phyloP scores from a whole-genome alignment of 2,329 filamentous ascomycete species.

The Fusarium subtropicale region DNA sequence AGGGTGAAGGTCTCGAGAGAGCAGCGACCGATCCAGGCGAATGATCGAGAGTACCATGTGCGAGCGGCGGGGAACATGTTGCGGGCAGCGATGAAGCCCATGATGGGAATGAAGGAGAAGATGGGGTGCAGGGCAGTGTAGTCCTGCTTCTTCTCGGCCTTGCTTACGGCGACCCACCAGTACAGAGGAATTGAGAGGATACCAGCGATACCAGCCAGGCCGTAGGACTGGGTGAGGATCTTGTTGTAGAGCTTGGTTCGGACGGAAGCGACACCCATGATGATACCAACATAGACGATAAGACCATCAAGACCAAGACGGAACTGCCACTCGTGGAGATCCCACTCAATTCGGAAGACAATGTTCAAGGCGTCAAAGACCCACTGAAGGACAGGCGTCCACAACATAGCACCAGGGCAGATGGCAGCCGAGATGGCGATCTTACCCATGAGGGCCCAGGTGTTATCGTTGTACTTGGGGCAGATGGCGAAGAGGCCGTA shows the following conservation, averaged over 20 bases:
- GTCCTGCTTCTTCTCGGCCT: slow-evolving; percentile 37
- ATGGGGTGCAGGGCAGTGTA: slow-evolving; percentile 66
- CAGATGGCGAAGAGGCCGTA: slow-evolving; percentile 63
- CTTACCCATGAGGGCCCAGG: slow-evolving; percentile 60
- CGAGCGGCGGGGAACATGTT: slow-evolving; percentile 52
- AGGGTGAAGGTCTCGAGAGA: slow-evolving; percentile 70
- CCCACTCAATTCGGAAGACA: slow-evolving; percentile 61
- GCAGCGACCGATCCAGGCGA: slow-evolving; percentile 65
- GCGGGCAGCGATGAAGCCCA: slow-evolving; percentile 64
- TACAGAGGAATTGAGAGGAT: slow-evolving; percentile 45
- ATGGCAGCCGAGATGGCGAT: slow-evolving; percentile 58
- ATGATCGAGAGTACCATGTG: slow-evolving; percentile 53
- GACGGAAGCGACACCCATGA: slow-evolving; percentile 50
- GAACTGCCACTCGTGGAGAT: slow-evolving; percentile 61
- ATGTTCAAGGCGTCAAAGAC: slow-evolving; percentile 49
- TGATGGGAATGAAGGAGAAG: slow-evolving; percentile 65
- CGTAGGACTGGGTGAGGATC: slow-evolving; percentile 38
- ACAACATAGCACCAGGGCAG: slow-evolving; percentile 47
- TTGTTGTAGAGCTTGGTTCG: slow-evolving; percentile 32
- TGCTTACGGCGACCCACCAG: slow-evolving; percentile 49
- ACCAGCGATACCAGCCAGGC: slow-evolving; percentile 28
- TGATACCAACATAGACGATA: slow-evolving; percentile 67
- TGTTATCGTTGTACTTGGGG: slow-evolving; percentile 56
- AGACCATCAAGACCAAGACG: slow-evolving; percentile 65
- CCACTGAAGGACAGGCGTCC: slow-evolving; percentile 38